Percentiles rank a stretch among this genome's conserved stretches.
phyloP scores from a whole-genome alignment of 1,284 basidiomycete species.

The Cryptococcus depauperatus region DNA sequence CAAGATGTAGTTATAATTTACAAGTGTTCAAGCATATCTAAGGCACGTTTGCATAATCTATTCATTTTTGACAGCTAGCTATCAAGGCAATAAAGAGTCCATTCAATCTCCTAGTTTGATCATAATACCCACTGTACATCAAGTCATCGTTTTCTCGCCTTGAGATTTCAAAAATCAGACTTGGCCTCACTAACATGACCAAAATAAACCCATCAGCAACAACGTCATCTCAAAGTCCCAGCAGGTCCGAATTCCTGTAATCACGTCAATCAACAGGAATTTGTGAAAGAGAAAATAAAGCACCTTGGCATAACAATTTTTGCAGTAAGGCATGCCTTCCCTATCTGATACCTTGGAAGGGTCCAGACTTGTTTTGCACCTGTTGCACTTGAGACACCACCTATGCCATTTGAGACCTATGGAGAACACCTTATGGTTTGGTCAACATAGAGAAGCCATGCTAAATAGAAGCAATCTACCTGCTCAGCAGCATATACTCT shows the following conservation, averaged over 20 bases:
- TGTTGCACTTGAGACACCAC: slow-evolving; percentile 36
- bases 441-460: neutral
- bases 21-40: no score
- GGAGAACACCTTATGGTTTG: slow-evolving; percentile 19
- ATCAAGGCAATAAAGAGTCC: no score
- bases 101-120: no score
- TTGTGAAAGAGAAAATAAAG: neutral
- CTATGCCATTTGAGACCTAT: slow-evolving; percentile 39
- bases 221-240: slow-evolving; percentile 1
- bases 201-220: no score
- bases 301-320: slow-evolving; percentile 42
- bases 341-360: slow-evolving; percentile 54
- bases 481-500: slow-evolving; percentile 44
- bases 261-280: neutral
- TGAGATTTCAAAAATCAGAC: no score
- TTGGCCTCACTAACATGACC: no score
- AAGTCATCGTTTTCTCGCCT: no score
- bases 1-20: no score
- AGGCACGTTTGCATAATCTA: no score
- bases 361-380: slow-evolving; percentile 37
- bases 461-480: slow-evolving; percentile 17
- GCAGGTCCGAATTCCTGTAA: slow-evolving; percentile 2
- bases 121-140: no score
- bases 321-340: slow-evolving; percentile 38
- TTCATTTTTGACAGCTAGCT: no score